Evolutionary conservation across 768 basidiomycete species (phyloP).

Genomic region (Leccinum subtestaceum): DNA sequence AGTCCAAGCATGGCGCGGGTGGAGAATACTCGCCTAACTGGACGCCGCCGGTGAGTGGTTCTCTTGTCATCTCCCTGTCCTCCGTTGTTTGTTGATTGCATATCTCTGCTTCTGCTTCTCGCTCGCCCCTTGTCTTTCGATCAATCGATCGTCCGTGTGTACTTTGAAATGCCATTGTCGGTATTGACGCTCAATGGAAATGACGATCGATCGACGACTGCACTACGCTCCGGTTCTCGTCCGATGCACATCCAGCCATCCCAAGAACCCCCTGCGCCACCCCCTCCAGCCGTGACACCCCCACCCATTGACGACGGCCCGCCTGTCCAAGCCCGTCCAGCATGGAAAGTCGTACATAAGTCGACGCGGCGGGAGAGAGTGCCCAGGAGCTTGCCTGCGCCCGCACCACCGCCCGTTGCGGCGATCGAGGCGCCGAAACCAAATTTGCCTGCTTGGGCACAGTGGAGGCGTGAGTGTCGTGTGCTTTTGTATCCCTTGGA

Average conservation of each 20-base stretch:
- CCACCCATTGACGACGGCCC: constrained; percentile 48
- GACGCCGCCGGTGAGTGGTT: constrained; percentile 52
- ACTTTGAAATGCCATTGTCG: not conserved
- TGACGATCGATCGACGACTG: not conserved
- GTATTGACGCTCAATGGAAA: not conserved
- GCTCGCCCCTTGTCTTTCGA: not conserved
- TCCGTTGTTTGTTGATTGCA: not conserved
- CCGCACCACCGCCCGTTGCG: constrained; percentile 30
- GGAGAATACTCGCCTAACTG: constrained; percentile 78
- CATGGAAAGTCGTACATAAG: constrained; percentile 73
- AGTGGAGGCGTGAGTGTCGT: constrained; percentile 66
- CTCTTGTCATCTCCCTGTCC: not conserved
- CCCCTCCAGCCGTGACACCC: constrained; percentile 40
- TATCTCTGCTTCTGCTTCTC: not conserved
- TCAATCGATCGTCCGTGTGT: not conserved
- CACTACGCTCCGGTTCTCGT: not conserved
- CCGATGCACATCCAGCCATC: constrained; percentile 14
- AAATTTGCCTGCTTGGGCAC: constrained; percentile 74
- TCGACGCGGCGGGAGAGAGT: constrained; percentile 52
- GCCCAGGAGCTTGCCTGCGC: constrained; percentile 41
- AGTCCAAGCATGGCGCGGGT: constrained; percentile 77
- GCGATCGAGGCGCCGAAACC: constrained; percentile 48
- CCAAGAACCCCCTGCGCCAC: constrained; percentile 38
- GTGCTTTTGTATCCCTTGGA: not conserved
- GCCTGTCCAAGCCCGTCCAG: constrained; percentile 55